Base-by-base conservation (phyloP, 768 basidiomycete species). In the Lactifluus hygrophoroides region DNA sequence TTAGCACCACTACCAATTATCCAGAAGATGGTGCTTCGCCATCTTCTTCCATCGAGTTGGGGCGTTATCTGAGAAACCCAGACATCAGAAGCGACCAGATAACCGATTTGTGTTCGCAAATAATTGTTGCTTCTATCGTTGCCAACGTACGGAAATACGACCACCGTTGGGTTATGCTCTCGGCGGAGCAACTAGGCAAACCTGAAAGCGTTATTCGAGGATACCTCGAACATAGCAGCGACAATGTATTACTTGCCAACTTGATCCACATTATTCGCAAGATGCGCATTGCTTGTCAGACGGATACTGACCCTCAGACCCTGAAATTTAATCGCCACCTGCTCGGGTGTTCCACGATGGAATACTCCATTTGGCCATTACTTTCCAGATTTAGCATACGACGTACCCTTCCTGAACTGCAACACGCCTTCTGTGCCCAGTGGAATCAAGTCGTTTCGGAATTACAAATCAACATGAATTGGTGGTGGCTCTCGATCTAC, bases 371-470 rank as follows among this genome's bases (percentile, higher is more conserved):
- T 32, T 10, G 5, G 5, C 10, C 21, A 5, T 8, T 37, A 19
- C 25, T 51, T 42, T 6, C 25, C 8, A 2, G 13, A n/a, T 51
- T 51, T n/a, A n/a, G 27, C n/a, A 40, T 30, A 28, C n/a, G 6
- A 3, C 5, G 38, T 7, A 42, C 51, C 0, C 2, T 28, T 13
- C 38, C 51, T n/a, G 38, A 21, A 19, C 27, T 51, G 4, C 51
- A 21, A 11, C 38, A 42, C 38, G 38, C 2, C 0, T 51, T 51
- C 27, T 51, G 51, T 19, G 21, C 16, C 10, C 27, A 40, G 3
- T 51, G 51, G 51, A 51, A 51, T 17, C 37, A 42, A 28, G n/a
- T 51, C 27, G 38, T 51, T n/a, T n/a, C n/a, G n/a, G n/a, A n/a
- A n/a, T n/a, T n/a, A n/a, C n/a, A n/a, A n/a, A n/a, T n/a, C n/a